Evolutionary conservation across 2,329 filamentous ascomycete species (phyloP).

Genomic region (Fusarium multiceps): DNA sequence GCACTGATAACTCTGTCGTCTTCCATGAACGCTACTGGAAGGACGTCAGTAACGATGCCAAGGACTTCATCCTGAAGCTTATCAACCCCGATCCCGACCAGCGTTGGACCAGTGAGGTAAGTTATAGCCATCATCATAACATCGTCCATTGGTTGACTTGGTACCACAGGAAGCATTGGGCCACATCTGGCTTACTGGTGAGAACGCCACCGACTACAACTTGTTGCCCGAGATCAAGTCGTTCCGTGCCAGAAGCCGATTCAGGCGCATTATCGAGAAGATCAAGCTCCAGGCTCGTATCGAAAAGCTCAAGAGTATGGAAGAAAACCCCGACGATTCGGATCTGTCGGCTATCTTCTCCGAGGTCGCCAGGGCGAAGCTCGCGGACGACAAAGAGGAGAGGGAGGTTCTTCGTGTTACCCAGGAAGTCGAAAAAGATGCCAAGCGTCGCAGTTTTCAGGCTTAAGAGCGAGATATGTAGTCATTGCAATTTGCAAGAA

Average conservation of each 20-base stretch:
- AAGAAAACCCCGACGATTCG: conserved; percentile 79
- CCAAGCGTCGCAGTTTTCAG: conserved; percentile 50
- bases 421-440: conserved; percentile 66
- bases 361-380: conserved; percentile 93
- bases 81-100: conserved; percentile 82
- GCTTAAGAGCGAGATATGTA: conserved; percentile 8
- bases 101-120: conserved; percentile 81
- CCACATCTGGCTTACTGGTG: conserved; percentile 90
- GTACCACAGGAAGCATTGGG: conserved; percentile 74
- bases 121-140: conserved; percentile 38
- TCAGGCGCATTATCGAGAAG: conserved; percentile 93
- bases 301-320: conserved; percentile 91
- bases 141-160: conserved; percentile 32
- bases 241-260: conserved; percentile 89
- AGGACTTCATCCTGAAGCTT: conserved; percentile 88
- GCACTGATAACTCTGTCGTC: conserved; percentile 81
- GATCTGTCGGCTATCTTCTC: conserved; percentile 79
- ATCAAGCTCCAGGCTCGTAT: conserved; percentile 97
- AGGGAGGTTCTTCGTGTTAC: conserved; percentile 78
- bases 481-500: conserved; percentile 3
- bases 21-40: conserved; percentile 99
- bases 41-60: conserved; percentile 94
- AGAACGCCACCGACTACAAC: conserved; percentile 94
- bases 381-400: conserved; percentile 80
- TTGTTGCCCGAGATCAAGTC: conserved; percentile 95